Percentiles rank a stretch among this genome's conserved stretches.
phyloP scores from a whole-genome alignment of 2,329 filamentous ascomycete genomes.

The Cordyceps cateniannulata region DNA sequence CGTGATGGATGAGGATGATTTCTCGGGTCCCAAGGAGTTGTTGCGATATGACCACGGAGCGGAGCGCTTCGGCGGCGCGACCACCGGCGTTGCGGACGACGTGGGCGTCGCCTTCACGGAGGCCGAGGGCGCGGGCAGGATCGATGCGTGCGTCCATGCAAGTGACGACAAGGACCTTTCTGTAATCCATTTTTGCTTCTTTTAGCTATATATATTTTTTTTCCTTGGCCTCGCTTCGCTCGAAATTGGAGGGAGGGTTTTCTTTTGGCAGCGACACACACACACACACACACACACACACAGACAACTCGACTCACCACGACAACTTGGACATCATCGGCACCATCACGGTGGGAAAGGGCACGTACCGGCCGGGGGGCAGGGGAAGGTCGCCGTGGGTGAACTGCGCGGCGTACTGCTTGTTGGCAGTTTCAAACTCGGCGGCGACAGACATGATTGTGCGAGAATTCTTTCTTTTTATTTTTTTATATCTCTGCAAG shows the following conservation, averaged over 20 bases:
- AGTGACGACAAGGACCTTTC: constrained; percentile 45
- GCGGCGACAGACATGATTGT: constrained; percentile 16
- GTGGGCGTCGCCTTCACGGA: constrained; percentile 69
- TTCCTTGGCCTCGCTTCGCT: too few species aligned
- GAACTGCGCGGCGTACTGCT: constrained; percentile 58
- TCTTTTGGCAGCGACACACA: too few species aligned
- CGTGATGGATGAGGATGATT: constrained; percentile 66
- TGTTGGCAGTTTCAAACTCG: constrained; percentile 29
- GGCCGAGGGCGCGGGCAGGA: constrained; percentile 61
- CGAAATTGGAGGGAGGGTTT: neutral
- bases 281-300: neutral
- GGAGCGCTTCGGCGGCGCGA: constrained; percentile 60
- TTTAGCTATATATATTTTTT: too few species aligned
- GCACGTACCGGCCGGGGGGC: constrained; percentile 49
- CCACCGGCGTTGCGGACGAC: constrained; percentile 70
- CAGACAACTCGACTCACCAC: constrained; percentile 1
- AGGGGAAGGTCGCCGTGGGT: constrained; percentile 60
- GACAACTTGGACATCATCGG: neutral
- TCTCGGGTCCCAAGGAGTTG: constrained; percentile 72
- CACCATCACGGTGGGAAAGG: neutral
- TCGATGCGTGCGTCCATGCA: constrained; percentile 79
- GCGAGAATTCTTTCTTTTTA: neutral
- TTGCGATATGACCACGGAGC: constrained; percentile 71
- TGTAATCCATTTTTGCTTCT: constrained; percentile 11
- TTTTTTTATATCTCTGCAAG: neutral